phyloP scores from a whole-genome alignment of 148 eudicot genomes.

The Persicaria maculosa region DNA sequence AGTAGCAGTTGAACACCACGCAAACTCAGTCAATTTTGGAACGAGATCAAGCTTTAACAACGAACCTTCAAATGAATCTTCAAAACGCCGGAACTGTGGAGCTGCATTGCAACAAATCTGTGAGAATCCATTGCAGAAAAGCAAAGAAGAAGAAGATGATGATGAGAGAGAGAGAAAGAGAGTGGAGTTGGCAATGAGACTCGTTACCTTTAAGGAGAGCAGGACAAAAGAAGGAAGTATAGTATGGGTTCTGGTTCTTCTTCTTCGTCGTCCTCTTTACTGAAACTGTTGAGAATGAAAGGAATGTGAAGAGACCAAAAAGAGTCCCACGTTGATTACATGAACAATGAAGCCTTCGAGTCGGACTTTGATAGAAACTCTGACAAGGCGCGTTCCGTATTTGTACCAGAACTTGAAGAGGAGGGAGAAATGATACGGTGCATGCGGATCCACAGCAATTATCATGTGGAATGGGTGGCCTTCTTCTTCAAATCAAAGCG shows the following conservation, averaged over 20 bases:
- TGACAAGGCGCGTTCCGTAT: constrained; percentile 6
- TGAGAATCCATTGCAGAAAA: not conserved
- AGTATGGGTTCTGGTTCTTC: not conserved
- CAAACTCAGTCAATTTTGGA: not conserved
- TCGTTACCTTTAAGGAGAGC: not conserved
- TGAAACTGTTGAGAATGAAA: no score
- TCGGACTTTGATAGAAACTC: not conserved
- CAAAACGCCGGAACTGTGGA: not conserved
- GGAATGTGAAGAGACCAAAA: no score
- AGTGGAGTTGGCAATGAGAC: not conserved
- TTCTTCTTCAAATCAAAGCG: not conserved
- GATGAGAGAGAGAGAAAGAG: not conserved
- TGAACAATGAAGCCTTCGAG: no score
- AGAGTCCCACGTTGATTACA: no score
- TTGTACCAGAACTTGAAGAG: not conserved
- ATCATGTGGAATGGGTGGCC: constrained; percentile 5
- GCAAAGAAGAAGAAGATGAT: not conserved
- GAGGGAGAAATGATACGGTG: not conserved
- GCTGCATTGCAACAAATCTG: not conserved
- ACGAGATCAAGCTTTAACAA: not conserved
- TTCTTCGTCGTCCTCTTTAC: not conserved
- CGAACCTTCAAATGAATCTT: not conserved
- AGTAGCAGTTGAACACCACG: not conserved
- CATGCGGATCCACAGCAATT: not conserved
- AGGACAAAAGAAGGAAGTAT: not conserved